These are phyloP conservation scores for Harringtonia lauricola DNA, from an alignment of 2,329 filamentous ascomycete genomes.

Conservation along the genomic window DNA sequence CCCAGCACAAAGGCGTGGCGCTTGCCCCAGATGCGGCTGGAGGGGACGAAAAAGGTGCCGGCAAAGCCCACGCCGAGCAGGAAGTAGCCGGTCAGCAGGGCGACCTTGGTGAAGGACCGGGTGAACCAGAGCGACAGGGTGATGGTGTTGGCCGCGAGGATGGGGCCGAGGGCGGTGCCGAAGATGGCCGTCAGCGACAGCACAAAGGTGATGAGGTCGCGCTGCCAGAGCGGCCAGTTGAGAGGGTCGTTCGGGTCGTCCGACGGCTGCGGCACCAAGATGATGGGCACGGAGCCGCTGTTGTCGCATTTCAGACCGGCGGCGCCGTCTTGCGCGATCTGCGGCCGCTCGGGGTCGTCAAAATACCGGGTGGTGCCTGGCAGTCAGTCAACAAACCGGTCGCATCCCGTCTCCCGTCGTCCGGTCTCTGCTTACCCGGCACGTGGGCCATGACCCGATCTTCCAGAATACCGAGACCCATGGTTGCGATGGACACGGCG, in stretches of 20 bases:
- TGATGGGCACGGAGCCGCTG: slow-evolving; percentile 55
- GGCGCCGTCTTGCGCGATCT: slow-evolving; percentile 27
- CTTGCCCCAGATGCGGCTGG: slow-evolving; percentile 85
- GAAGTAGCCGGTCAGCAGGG: slow-evolving; percentile 78
- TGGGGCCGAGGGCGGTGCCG: slow-evolving; percentile 71
- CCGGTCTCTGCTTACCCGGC: slow-evolving; percentile 55
- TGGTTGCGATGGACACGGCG: slow-evolving; percentile 17
- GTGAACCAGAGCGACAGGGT: slow-evolving; percentile 59
- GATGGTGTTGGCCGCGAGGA: slow-evolving; percentile 81
- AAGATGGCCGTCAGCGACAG: slow-evolving; percentile 75
- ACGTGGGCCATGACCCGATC: slow-evolving; percentile 56
- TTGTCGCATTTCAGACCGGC: slow-evolving; percentile 59
- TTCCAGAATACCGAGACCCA: slow-evolving; percentile 67
- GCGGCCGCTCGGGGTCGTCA: slow-evolving; percentile 42
- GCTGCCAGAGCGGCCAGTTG: slow-evolving; percentile 74
- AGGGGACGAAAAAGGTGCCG: slow-evolving; percentile 77
- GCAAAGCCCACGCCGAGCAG: slow-evolving; percentile 72
- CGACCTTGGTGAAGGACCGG: slow-evolving; percentile 61
- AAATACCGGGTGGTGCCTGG: slow-evolving; percentile 52
- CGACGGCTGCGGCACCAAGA: slow-evolving; percentile 77
- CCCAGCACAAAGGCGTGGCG: slow-evolving; percentile 78
- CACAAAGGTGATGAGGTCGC: slow-evolving; percentile 68
- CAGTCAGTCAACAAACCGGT: no score
- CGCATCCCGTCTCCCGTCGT: no score
- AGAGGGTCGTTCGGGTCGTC: slow-evolving; percentile 87